Conservation (phyloP, 768 basidiomycete genomes). For the Agrocybe pediades region DNA sequence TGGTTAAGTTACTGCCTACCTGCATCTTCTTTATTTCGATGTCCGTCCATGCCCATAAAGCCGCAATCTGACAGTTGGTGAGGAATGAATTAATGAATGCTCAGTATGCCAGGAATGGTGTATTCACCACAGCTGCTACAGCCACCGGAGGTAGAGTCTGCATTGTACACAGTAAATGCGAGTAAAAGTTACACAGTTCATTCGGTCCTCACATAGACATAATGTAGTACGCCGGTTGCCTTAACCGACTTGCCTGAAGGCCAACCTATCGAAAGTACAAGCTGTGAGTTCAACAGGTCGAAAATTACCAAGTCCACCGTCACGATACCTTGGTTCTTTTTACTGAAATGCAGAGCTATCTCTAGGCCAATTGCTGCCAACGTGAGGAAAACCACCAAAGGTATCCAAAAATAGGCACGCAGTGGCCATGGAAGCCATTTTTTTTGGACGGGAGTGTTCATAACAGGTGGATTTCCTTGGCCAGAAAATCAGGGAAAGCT, state of each 20-base stretch:
- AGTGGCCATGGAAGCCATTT: conserved; percentile 48
- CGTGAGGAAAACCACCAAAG: conserved; percentile 39
- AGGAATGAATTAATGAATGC: not conserved
- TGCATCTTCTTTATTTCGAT: conserved; percentile 60
- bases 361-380: conserved; percentile 45
- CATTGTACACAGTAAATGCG: not conserved
- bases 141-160: conserved; percentile 57
- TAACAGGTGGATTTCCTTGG: conserved; percentile 1
- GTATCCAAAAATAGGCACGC: conserved; percentile 46
- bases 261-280: conserved; percentile 39
- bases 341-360: conserved; percentile 46
- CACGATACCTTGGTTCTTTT: conserved; percentile 46
- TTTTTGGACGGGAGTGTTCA: not conserved
- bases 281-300: too few relatives aligned
- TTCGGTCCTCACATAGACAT: conserved; percentile 48
- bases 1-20: conserved; percentile 24
- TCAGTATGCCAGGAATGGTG: not conserved
- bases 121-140: conserved; percentile 44
- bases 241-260: conserved; percentile 33
- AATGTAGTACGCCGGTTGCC: conserved; percentile 44
- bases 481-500: not conserved
- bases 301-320: too few relatives aligned
- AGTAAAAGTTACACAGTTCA: not conserved
- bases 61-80: conserved; percentile 36
- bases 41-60: conserved; percentile 59